These are phyloP conservation scores for Cyclotella kingstonii DNA, from an alignment of 108 stramenopile species.

Conservation along the genomic window DNA sequence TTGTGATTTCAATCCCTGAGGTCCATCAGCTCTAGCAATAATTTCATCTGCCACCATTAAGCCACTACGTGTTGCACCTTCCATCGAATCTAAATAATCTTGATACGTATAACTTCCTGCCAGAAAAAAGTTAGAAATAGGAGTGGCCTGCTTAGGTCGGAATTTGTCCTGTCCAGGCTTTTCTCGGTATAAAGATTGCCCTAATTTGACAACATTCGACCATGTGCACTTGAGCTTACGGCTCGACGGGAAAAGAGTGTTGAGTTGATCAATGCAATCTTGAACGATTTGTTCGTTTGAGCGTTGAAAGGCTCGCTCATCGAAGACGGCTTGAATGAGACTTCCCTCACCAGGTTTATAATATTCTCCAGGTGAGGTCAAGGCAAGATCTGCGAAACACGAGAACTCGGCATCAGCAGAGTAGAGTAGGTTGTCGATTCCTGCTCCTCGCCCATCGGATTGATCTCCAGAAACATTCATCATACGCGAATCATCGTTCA, in stretches of 20 bases:
- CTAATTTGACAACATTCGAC: slow-evolving; percentile 93
- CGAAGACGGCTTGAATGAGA: slow-evolving; percentile 90
- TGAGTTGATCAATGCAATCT: slow-evolving; percentile 83
- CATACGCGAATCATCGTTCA: slow-evolving; percentile 85
- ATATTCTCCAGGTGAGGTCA: slow-evolving; percentile 92
- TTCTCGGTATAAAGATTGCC: slow-evolving; percentile 91
- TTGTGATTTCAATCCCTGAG: slow-evolving; percentile 57
- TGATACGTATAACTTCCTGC: slow-evolving; percentile 96
- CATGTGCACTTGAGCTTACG: slow-evolving; percentile 93
- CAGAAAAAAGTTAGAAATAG: slow-evolving; percentile 95
- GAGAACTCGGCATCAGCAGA: slow-evolving; percentile 96
- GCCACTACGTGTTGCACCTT: slow-evolving; percentile 93
- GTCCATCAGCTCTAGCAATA: slow-evolving; percentile 85
- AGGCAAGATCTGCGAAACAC: slow-evolving; percentile 94
- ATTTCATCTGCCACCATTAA: slow-evolving; percentile 95
- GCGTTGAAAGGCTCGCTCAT: slow-evolving; percentile 78
- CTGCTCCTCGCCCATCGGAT: slow-evolving; percentile 82
- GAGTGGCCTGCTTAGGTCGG: slow-evolving; percentile 92
- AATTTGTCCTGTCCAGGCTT: slow-evolving; percentile 93
- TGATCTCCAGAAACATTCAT: slow-evolving; percentile 88
- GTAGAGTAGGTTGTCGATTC: slow-evolving; percentile 95
- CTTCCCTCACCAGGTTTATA: slow-evolving; percentile 92
- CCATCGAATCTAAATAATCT: slow-evolving; percentile 97
- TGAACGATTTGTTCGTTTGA: slow-evolving; percentile 81
- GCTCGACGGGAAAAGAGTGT: slow-evolving; percentile 88